Base-by-base conservation (phyloP, 2,329 filamentous ascomycete genomes). In the Verticillium longisporum region DNA sequence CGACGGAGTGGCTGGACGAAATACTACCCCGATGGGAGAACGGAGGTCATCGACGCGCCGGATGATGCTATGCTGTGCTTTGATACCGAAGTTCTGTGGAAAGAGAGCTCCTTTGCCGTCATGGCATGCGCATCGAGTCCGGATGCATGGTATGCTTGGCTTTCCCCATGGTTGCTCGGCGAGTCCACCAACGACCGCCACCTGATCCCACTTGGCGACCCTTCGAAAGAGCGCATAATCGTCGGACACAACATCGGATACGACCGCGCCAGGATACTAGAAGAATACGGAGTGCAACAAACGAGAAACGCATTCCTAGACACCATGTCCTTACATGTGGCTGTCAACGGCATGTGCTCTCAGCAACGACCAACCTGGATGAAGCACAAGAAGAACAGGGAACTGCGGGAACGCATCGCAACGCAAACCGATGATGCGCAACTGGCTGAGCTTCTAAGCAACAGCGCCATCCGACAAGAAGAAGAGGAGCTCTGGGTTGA, bases 301-400 rank as follows among this genome's bases (percentile, higher is more conserved):
- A 89, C 91, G 1, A 85, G 87, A 45, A 98, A 92, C 67, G 89
- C 86, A 54, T 99, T 97, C 71, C 76, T 99, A 58, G 95, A 99
- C 72, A 99, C 95, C 34, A 99, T 99, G 95, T 98, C 94, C 1
- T 79, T 99, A 21, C 95, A 99, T 72, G 94, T 97, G 7, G 96
- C 96, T 2, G 94, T 97, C 31, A 99, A 99, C 71, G 95, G 95
- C 64, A 99, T 99, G 95, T 99, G 95, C 75, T 98, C 95, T 26
- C 88, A 90, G 66, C 95, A 99, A 74, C 85, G 95, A 57, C 95
- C 96, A 9, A 97, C 91, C 0, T 99, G 95, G 95, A 92, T 97
- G 88, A 96, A 91, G 73, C 91, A 97, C 74, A 90, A 92, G 72
- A 99, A 99, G 77, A 92, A 89, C 66, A 84, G 89, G 61, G 94